These are phyloP conservation scores for Leishmania turanica DNA, from an alignment of 208 protist species.

Conservation along the genomic window DNA sequence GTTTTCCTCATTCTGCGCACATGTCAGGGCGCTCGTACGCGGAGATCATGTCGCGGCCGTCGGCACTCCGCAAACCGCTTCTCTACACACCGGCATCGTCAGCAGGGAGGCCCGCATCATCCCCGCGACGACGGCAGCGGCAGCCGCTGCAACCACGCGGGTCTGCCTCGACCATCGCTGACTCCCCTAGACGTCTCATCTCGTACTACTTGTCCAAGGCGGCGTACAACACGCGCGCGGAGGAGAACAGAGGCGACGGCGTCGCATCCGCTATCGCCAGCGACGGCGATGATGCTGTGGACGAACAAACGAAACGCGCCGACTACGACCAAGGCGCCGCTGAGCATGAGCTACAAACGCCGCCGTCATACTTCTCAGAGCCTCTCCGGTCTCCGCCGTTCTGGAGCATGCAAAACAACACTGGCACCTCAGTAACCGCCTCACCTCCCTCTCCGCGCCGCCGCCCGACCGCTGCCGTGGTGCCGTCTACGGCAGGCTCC, in stretches of 20 bases:
- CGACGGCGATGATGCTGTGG: neutral
- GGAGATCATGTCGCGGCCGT: slow-evolving; percentile 15
- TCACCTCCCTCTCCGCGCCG: neutral
- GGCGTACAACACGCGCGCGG: slow-evolving; percentile 23
- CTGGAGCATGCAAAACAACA: too few relatives aligned
- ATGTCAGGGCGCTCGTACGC: slow-evolving; percentile 17
- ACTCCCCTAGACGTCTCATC: slow-evolving; percentile 27
- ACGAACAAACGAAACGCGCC: neutral
- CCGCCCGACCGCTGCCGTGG: neutral
- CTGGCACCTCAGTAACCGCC: neutral
- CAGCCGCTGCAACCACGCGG: neutral
- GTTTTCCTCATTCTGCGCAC: neutral
- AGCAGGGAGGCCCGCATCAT: neutral
- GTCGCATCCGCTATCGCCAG: neutral
- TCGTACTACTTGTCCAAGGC: slow-evolving; percentile 40
- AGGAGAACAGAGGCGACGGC: neutral
- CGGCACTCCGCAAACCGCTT: slow-evolving; percentile 12
- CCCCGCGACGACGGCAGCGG: neutral
- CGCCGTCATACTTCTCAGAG: neutral
- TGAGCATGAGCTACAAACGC: neutral
- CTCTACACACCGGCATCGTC: slow-evolving; percentile 3
- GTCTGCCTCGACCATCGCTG: slow-evolving; percentile 12
- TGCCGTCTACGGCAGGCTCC: neutral
- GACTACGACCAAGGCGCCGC: neutral
- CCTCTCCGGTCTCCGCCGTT: neutral